These are phyloP conservation scores for Apiospora sp. DNA, from an alignment of 2,329 filamentous ascomycete genomes.

Conservation along the genomic window DNA sequence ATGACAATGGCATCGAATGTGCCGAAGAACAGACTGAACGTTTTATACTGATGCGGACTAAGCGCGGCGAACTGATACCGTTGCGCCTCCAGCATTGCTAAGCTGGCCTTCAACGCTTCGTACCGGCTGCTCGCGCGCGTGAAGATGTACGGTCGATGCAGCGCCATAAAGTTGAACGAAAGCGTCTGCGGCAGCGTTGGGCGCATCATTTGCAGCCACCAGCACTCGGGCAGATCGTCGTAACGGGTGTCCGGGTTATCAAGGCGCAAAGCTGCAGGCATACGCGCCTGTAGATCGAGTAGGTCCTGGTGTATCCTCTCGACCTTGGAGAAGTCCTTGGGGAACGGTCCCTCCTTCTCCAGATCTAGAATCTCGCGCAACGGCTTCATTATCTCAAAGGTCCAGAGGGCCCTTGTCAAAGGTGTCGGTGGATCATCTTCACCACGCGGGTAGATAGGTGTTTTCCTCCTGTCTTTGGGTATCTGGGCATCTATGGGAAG, in stretches of 20 bases:
- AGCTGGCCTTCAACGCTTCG: conserved; percentile 62
- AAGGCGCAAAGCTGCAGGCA: conserved; percentile 61
- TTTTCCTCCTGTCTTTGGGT: conserved; percentile 55
- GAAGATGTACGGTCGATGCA: conserved; percentile 70
- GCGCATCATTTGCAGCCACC: conserved; percentile 59
- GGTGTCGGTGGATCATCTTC: conserved; percentile 64
- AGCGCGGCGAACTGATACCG: conserved; percentile 57
- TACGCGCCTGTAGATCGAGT: conserved; percentile 54
- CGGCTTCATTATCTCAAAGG: conserved; percentile 54
- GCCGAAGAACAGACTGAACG: conserved; percentile 66
- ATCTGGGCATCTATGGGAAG: conserved; percentile 62
- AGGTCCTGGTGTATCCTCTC: conserved; percentile 62
- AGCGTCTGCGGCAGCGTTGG: conserved; percentile 56
- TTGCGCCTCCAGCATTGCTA: conserved; percentile 64
- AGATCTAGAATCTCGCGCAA: conserved; percentile 63
- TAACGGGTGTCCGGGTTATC: conserved; percentile 65
- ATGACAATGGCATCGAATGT: conserved; percentile 71
- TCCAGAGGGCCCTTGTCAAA: conserved; percentile 61
- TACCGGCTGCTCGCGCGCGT: conserved; percentile 60
- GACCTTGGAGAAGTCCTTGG: conserved; percentile 61
- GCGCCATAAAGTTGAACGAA: conserved; percentile 64
- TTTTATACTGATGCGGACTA: conserved; percentile 59
- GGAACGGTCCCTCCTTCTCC: conserved; percentile 63
- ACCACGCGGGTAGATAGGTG: conserved; percentile 55
- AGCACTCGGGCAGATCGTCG: conserved; percentile 60